Percentiles rank a stretch among this genome's conserved stretches.
Evolutionary conservation across 1,284 basidiomycete species (phyloP).

Genomic region (Ceratobasidium sp.): DNA sequence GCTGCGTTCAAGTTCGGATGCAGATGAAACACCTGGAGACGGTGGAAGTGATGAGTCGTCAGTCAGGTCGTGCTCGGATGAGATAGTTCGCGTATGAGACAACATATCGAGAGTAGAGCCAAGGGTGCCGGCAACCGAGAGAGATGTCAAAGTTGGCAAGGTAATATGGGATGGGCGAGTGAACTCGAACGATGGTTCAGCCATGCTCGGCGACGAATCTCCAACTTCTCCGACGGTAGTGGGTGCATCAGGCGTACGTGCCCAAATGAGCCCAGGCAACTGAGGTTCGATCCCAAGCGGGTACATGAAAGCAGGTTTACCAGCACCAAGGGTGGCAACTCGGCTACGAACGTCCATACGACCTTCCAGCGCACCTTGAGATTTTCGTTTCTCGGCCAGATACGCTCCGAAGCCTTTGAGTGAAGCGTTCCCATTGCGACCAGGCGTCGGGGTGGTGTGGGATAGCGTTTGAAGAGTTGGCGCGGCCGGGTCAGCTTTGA

Average conservation of each 20-base stretch:
- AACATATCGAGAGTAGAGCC: constrained; percentile 26
- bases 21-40: constrained; percentile 38
- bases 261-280: constrained; percentile 38
- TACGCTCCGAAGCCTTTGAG: constrained; percentile 29
- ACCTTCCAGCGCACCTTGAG: constrained; percentile 43
- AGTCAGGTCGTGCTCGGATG: constrained; percentile 45
- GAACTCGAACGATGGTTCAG: constrained; percentile 42
- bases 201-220: constrained; percentile 24
- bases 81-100: constrained; percentile 46
- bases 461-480: constrained; percentile 12
- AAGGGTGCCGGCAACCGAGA: constrained; percentile 34
- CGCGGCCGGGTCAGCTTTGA: not conserved
- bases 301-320: not conserved
- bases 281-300: constrained; percentile 25
- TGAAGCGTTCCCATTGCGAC: not conserved
- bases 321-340: constrained; percentile 22
- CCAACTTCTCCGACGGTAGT: constrained; percentile 35
- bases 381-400: constrained; percentile 40
- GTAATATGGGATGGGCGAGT: not conserved
- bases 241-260: constrained; percentile 37
- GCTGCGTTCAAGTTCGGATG: constrained; percentile 34
- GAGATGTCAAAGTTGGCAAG: constrained; percentile 34
- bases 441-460: not conserved
- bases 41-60: constrained; percentile 41
- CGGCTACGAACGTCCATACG: constrained; percentile 37